A percentile compares a stretch with the other conserved stretches of the same genome.
These are phyloP conservation scores for Vaccinium corymbosum DNA, from an alignment of 148 eudicot species.

Conservation along the genomic window DNA sequence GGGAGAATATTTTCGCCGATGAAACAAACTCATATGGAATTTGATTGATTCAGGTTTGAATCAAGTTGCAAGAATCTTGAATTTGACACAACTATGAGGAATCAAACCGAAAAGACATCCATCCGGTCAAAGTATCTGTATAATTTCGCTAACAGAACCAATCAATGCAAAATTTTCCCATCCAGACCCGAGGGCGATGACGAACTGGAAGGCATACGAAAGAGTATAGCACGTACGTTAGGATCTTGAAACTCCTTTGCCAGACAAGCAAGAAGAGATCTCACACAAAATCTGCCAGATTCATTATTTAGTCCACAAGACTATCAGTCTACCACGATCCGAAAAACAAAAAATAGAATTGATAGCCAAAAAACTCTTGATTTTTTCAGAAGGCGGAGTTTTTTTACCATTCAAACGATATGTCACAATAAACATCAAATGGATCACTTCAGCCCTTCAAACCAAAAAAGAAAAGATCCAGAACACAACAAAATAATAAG, in stretches of 20 bases:
- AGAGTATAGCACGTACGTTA: background rate
- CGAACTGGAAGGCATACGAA: background rate
- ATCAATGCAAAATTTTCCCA: background rate
- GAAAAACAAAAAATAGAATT: background rate
- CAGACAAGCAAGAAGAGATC: background rate
- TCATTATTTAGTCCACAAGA: background rate
- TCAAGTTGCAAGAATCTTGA: background rate
- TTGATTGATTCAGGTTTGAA: too few species aligned
- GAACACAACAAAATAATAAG: background rate
- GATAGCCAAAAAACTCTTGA: background rate
- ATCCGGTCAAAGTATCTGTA: background rate
- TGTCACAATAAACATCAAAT: slow-evolving; percentile 15
- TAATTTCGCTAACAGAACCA: background rate
- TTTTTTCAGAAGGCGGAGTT: background rate
- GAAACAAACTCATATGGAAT: too few species aligned
- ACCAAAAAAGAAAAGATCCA: background rate
- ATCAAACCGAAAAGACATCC: background rate
- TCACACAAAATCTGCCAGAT: background rate
- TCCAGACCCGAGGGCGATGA: background rate
- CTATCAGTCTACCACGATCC: background rate
- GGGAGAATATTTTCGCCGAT: too few species aligned
- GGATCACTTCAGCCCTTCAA: slow-evolving; percentile 4
- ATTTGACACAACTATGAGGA: background rate
- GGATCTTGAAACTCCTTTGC: background rate
- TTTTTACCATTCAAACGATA: slow-evolving; percentile 10